Percentiles rank a stretch among this genome's conserved stretches.
These are phyloP conservation scores for Modicella reniformis DNA, from an alignment of 371 early-diverging fungal species.

Conservation along the genomic window DNA sequence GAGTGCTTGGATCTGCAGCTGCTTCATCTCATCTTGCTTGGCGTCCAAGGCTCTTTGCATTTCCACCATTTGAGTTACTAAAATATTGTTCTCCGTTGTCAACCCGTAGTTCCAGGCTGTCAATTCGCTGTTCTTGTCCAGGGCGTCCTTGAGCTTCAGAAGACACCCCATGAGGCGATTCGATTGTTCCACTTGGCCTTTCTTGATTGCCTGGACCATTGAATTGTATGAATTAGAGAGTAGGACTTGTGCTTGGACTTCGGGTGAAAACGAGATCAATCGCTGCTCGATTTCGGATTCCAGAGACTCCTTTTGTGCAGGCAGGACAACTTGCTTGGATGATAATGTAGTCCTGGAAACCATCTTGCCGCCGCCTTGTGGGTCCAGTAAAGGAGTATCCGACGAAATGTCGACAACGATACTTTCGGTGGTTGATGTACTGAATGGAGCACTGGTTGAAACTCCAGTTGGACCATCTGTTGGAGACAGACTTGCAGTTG, in stretches of 20 bases:
- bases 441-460: background rate
- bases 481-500: constrained; percentile 1
- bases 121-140: constrained; percentile 2
- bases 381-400: no score
- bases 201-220: background rate
- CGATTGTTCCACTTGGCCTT: background rate
- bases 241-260: background rate
- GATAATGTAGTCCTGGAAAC: background rate
- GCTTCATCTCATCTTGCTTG: background rate
- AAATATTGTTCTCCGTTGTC: background rate
- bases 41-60: background rate
- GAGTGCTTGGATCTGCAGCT: constrained; percentile 1
- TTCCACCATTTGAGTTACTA: background rate
- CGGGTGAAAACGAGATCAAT: background rate
- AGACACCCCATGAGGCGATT: background rate
- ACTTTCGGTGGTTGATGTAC: background rate
- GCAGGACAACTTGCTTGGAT: background rate
- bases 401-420: background rate
- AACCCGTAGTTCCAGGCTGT: background rate
- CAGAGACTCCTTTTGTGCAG: background rate
- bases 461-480: constrained; percentile 4
- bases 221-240: background rate
- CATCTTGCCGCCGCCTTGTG: background rate
- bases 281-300: background rate
- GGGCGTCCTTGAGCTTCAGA: background rate